Base-by-base conservation (phyloP, 164 flowering plant genomes). In the Santalum album region DNA sequence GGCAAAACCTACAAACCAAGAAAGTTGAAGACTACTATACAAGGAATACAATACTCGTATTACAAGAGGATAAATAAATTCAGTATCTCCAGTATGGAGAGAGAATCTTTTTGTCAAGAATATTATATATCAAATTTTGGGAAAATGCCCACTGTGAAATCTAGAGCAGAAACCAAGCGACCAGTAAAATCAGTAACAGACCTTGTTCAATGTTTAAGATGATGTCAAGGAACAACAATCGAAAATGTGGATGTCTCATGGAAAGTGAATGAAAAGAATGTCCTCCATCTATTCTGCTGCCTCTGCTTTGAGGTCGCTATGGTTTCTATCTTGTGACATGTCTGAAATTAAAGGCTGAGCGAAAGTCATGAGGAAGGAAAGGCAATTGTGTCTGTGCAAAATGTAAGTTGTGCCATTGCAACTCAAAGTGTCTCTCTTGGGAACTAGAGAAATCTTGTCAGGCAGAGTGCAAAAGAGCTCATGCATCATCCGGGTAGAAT, bases 221-320 rank as follows among this genome's bases (percentile, higher is more conserved):
- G 80, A 81, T 77, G 88, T 76, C 95, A 84, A 78, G 73, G 79
- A 70, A 82, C 86, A 86, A 86, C 55, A 72, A 86, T 73, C 85
- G 80, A 78, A 76, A 78, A 67, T n/a, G 74, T 73, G 83, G 72
- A 80, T 80, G 88, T 80, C 79, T 66, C 86, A 80, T 78, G 78
- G 75, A 65, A 66, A 69, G 79, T 68, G 75, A 78, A 72, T 70
- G 76, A 54, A 74, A 69, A 74, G 58, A 66, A 63, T 56, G 81
- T 71, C 75, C 81, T 69, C 80, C 78, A 72, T 71, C 67, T 76
- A 73, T 65, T 76, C 76, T 63, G 86, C 72, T 71, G 81, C 77
- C 75, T 75, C 72, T 44, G 71, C 72, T 61, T 63, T 36, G 67
- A 72, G 81, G 72, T 64, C 38, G 70, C 70, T 67, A 63, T 59